phyloP scores from a whole-genome alignment of 129 eudicot genomes.

The Dittrichia graveolens region DNA sequence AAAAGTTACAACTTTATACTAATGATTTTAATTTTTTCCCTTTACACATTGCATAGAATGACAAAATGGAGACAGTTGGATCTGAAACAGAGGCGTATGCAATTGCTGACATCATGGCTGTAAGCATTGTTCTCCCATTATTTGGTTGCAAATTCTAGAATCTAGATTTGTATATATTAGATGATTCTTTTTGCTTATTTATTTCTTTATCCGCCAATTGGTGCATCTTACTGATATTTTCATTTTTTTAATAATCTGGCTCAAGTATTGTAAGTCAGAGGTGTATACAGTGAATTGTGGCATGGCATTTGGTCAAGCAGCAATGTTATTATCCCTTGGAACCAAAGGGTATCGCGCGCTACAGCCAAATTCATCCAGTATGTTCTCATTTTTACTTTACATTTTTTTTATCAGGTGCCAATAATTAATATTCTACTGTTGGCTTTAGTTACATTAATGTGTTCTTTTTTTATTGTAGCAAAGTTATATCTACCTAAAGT shows the following conservation, averaged over 20 bases:
- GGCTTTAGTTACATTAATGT: neutral
- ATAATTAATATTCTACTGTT: neutral
- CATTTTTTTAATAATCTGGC: neutral
- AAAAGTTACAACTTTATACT: constrained; percentile 5
- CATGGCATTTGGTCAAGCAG: constrained; percentile 95
- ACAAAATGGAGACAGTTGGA: constrained; percentile 64
- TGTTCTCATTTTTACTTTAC: constrained; percentile 27
- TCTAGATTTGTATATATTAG: too few species aligned
- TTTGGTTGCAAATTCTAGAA: neutral
- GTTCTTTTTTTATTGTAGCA: constrained; percentile 49
- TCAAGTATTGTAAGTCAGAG: constrained; percentile 58
- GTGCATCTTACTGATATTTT: too few species aligned
- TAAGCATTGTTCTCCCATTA: constrained; percentile 40
- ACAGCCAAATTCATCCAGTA: constrained; percentile 72
- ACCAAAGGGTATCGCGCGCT: constrained; percentile 67
- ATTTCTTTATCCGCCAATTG: too few species aligned
- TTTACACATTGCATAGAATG: constrained; percentile 48
- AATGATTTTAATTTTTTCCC: neutral
- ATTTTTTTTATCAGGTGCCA: neutral
- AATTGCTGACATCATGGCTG: constrained; percentile 76
- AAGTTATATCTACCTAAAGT: constrained; percentile 76
- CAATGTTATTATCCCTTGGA: constrained; percentile 87
- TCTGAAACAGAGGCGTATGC: constrained; percentile 82
- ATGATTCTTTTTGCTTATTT: too few species aligned
- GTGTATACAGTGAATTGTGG: constrained; percentile 74